Percentiles rank a stretch among this genome's conserved stretches.
These are phyloP conservation scores for Eucalyptus viminalis DNA, from an alignment of 345 rosid species.

Conservation along the genomic window DNA sequence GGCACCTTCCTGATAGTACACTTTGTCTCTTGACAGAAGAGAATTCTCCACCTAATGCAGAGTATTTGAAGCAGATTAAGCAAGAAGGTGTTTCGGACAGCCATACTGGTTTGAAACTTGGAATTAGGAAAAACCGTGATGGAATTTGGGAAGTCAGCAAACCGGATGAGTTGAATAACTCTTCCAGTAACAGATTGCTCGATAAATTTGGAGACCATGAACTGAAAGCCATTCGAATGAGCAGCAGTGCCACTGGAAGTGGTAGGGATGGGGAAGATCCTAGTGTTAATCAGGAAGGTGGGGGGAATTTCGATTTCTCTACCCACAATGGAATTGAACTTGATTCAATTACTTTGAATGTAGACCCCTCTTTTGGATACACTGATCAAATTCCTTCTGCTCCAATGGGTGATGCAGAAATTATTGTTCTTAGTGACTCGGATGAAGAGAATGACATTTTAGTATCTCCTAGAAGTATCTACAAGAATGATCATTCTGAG, in stretches of 20 bases:
- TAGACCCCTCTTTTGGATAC: slow-evolving; percentile 39
- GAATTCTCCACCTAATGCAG: slow-evolving; percentile 34
- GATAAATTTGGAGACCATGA: slow-evolving; percentile 34
- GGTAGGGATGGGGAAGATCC: slow-evolving; percentile 89
- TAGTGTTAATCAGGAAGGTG: slow-evolving; percentile 88
- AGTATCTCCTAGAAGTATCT: slow-evolving; percentile 37
- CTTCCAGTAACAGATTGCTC: slow-evolving; percentile 52
- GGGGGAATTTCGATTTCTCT: slow-evolving; percentile 47
- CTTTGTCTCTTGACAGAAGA: slow-evolving; percentile 21
- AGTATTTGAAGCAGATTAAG: slow-evolving; percentile 39
- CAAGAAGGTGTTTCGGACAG: slow-evolving; percentile 75
- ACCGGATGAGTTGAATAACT: slow-evolving; percentile 52
- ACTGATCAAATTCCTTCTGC: slow-evolving; percentile 34
- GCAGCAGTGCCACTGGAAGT: slow-evolving; percentile 89
- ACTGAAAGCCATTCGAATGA: slow-evolving; percentile 62
- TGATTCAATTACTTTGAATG: slow-evolving; percentile 65
- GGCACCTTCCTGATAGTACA: slow-evolving; percentile 81
- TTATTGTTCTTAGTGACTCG: slow-evolving; percentile 87
- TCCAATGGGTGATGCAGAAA: slow-evolving; percentile 42
- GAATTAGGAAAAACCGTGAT: slow-evolving; percentile 70
- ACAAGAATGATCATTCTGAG: slow-evolving; percentile 32
- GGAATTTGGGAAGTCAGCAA: slow-evolving; percentile 94
- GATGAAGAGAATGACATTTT: slow-evolving; percentile 70
- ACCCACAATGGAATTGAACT: slow-evolving; percentile 53
- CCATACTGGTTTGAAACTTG: slow-evolving; percentile 71